A percentile compares a stretch with the other conserved stretches of the same genome.
phyloP scores from a whole-genome alignment of 2,329 filamentous ascomycete genomes.

The Coniosporium tulheliwenetii region DNA sequence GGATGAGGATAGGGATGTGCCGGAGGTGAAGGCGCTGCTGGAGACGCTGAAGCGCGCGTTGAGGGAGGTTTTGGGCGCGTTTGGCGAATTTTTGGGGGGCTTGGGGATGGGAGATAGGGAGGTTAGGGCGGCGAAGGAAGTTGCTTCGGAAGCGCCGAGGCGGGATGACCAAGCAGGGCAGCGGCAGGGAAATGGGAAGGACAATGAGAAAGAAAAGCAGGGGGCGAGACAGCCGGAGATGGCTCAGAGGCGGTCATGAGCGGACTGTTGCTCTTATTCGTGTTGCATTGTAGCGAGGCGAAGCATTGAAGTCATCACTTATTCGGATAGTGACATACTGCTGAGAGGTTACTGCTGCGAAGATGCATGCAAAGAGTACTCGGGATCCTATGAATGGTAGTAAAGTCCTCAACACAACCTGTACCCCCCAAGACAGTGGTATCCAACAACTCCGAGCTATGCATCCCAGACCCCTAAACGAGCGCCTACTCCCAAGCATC shows the following conservation, averaged over 20 bases:
- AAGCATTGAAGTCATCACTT: no score
- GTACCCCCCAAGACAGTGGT: no score
- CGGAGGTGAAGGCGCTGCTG: constrained; percentile 57
- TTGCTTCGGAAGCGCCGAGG: constrained; percentile 9
- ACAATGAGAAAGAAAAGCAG: neutral
- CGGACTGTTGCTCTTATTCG: no score
- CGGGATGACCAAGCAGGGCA: neutral
- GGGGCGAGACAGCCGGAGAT: neutral
- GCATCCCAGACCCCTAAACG: neutral
- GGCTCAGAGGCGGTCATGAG: neutral
- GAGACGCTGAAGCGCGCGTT: constrained; percentile 50
- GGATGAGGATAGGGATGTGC: constrained; percentile 30
- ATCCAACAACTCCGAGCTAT: no score
- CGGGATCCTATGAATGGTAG: no score
- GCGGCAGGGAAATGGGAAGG: neutral
- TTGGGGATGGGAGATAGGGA: constrained; percentile 57
- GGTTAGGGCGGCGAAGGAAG: constrained; percentile 57
- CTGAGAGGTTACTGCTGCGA: no score
- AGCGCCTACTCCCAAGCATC: constrained; percentile 16
- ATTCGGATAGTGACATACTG: no score
- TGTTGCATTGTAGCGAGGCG: no score
- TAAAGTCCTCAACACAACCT: no score
- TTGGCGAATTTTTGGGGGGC: constrained; percentile 58
- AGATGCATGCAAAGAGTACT: no score
- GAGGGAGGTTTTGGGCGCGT: constrained; percentile 48